phyloP scores from a whole-genome alignment of 2,329 filamentous ascomycete genomes.

The Penicillium polonicum region DNA sequence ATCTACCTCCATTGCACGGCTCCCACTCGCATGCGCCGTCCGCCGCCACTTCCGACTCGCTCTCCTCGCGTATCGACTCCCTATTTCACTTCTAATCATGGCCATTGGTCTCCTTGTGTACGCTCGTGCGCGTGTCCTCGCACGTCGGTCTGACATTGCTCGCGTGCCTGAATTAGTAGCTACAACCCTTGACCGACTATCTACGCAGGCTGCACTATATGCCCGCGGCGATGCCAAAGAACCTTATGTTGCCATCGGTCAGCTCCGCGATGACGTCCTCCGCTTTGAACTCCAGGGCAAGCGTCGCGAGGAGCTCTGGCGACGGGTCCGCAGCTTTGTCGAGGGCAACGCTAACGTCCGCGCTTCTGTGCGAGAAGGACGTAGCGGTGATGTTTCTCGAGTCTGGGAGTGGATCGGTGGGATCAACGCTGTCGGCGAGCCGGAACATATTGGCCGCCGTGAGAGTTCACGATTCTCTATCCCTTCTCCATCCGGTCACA shows the following conservation, averaged over 20 bases:
- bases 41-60: slow-evolving; percentile 49
- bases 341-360: slow-evolving; percentile 93
- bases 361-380: slow-evolving; percentile 65
- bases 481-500: slow-evolving; percentile 28
- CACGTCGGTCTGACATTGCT: slow-evolving; percentile 63
- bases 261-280: slow-evolving; percentile 87
- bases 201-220: slow-evolving; percentile 79
- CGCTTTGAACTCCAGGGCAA: slow-evolving; percentile 74
- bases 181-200: slow-evolving; percentile 78
- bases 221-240: slow-evolving; percentile 66
- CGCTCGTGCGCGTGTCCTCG: slow-evolving; percentile 61
- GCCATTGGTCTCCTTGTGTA: slow-evolving; percentile 58
- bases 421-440: slow-evolving; percentile 52
- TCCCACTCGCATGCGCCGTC: slow-evolving; percentile 68
- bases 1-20: slow-evolving; percentile 84
- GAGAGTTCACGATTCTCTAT: slow-evolving; percentile 29
- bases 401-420: slow-evolving; percentile 70
- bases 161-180: slow-evolving; percentile 81
- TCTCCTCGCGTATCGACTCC: slow-evolving; percentile 52
- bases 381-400: slow-evolving; percentile 57
- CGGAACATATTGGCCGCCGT: slow-evolving; percentile 28
- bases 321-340: slow-evolving; percentile 76
- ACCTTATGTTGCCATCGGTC: slow-evolving; percentile 79
- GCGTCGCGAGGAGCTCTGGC: slow-evolving; percentile 80
- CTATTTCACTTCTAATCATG: slow-evolving; percentile 48